Conservation (phyloP, 2,329 filamentous ascomycete species). For the Alternaria solani region DNA sequence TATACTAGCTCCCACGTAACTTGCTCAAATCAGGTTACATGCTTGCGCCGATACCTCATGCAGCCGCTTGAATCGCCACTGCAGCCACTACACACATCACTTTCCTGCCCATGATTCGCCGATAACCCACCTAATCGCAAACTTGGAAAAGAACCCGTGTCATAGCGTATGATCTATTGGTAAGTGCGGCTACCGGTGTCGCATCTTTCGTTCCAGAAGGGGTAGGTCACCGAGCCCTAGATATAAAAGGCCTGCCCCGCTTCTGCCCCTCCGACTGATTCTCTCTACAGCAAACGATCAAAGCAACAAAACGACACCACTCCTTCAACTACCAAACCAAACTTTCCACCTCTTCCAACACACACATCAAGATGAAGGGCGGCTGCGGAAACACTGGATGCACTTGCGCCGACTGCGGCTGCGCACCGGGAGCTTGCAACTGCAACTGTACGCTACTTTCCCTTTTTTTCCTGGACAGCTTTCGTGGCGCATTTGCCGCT, state of each 20-base stretch:
- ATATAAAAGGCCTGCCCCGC: constrained; percentile 29
- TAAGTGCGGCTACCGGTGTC: constrained; percentile 31
- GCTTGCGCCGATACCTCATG: constrained; percentile 16
- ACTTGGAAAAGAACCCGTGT: constrained; percentile 1
- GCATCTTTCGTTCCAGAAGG: constrained; percentile 18
- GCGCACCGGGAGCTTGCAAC: constrained; percentile 43
- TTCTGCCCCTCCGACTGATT: constrained; percentile 20
- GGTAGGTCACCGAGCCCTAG: constrained; percentile 17
- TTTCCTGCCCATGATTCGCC: constrained; percentile 13
- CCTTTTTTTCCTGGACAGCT: neutral
- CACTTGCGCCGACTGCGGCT: constrained; percentile 47
- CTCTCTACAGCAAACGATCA: constrained; percentile 18
- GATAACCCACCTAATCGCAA: constrained; percentile 15
- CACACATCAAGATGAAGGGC: constrained; percentile 39
- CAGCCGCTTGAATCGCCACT: constrained; percentile 18
- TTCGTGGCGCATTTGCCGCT: neutral
- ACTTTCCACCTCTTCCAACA: constrained; percentile 13
- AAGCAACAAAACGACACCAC: constrained; percentile 13
- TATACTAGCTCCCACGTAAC: constrained; percentile 31
- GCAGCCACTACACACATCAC: constrained; percentile 9
- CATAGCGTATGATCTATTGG: constrained; percentile 5
- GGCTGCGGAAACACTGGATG: constrained; percentile 47
- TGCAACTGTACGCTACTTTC: constrained; percentile 29
- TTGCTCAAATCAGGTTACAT: constrained; percentile 33
- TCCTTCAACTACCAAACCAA: constrained; percentile 13